Percentiles rank a stretch among this genome's conserved stretches.
These are phyloP conservation scores for Corynascus novoguineensis DNA, from an alignment of 495 filamentous ascomycete genomes.

Conservation along the genomic window DNA sequence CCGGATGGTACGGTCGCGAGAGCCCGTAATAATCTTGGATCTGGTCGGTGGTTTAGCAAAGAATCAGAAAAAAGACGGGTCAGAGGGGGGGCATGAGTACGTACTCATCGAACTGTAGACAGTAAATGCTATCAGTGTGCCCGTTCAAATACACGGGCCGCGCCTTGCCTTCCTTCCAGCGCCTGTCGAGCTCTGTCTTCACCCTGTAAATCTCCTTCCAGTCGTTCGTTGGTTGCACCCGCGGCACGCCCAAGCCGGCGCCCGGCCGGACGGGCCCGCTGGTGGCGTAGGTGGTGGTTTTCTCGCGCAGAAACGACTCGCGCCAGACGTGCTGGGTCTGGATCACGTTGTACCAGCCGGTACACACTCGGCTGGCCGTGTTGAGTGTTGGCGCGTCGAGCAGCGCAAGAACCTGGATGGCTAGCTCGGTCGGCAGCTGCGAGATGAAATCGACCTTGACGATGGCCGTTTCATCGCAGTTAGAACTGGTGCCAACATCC, in stretches of 20 bases:
- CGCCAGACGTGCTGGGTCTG: slow-evolving; percentile 70
- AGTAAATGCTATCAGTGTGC: slow-evolving; percentile 92
- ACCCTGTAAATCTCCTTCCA: slow-evolving; percentile 85
- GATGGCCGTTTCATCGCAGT: slow-evolving; percentile 36
- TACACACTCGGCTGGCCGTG: slow-evolving; percentile 56
- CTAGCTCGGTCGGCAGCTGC: slow-evolving; percentile 64
- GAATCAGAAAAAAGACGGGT: background rate
- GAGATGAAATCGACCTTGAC: slow-evolving; percentile 59
- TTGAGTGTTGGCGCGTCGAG: slow-evolving; percentile 62
- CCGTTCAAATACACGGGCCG: slow-evolving; percentile 84
- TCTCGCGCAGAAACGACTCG: slow-evolving; percentile 65
- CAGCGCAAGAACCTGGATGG: slow-evolving; percentile 63
- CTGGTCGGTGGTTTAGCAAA: slow-evolving; percentile 40
- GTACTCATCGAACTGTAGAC: slow-evolving; percentile 94
- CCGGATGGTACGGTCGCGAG: slow-evolving; percentile 88
- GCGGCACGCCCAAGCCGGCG: slow-evolving; percentile 43
- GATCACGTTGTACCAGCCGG: slow-evolving; percentile 56
- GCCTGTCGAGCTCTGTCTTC: slow-evolving; percentile 63
- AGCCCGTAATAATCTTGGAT: slow-evolving; percentile 92
- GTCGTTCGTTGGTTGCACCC: slow-evolving; percentile 50
- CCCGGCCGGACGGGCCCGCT: slow-evolving; percentile 42
- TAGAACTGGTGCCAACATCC: slow-evolving; percentile 32
- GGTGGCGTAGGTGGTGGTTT: slow-evolving; percentile 50
- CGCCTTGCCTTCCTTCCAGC: slow-evolving; percentile 73
- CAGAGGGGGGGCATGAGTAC: too few species aligned